phyloP scores from a whole-genome alignment of 352 stramenopile genomes.

The Globisporangium parvum region DNA sequence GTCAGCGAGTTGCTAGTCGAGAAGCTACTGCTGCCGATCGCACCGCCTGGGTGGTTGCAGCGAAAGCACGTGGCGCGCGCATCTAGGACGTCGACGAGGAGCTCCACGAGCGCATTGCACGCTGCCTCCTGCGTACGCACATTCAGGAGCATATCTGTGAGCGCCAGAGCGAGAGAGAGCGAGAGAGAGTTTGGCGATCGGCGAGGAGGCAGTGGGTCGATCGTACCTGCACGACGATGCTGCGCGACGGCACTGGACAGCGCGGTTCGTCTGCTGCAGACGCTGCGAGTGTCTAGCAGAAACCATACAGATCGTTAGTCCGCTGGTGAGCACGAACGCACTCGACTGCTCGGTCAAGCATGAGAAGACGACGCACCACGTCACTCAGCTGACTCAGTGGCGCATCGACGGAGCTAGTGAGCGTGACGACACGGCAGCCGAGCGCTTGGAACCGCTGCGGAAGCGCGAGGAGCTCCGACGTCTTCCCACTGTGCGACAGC shows the following conservation, averaged over 20 bases:
- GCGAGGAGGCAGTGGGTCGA: neutral
- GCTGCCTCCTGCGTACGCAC: slow-evolving; percentile 60
- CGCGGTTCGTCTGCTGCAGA: slow-evolving; percentile 34
- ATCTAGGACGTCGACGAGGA: slow-evolving; percentile 33
- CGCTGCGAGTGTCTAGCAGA: slow-evolving; percentile 30
- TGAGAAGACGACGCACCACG: slow-evolving; percentile 17
- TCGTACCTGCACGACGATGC: slow-evolving; percentile 67
- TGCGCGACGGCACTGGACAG: slow-evolving; percentile 69
- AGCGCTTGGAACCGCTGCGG: slow-evolving; percentile 34
- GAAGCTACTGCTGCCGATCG: slow-evolving; percentile 31
- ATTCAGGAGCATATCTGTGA: too few species aligned
- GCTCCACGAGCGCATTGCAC: slow-evolving; percentile 68
- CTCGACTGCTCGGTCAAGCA: neutral
- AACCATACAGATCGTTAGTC: neutral
- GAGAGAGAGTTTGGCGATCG: neutral
- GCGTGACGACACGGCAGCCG: slow-evolving; percentile 36
- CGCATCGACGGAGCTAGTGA: slow-evolving; percentile 38
- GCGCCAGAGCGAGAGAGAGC: neutral
- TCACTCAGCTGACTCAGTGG: slow-evolving; percentile 30
- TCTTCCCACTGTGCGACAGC: slow-evolving; percentile 69
- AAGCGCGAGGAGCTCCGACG: slow-evolving; percentile 47
- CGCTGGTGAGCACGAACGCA: too few species aligned
- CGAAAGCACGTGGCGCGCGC: slow-evolving; percentile 28
- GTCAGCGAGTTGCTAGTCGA: neutral
- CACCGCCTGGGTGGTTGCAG: slow-evolving; percentile 63